Evolutionary conservation across 1,284 basidiomycete species (phyloP).

Genomic region (Tilletia walkeri): DNA sequence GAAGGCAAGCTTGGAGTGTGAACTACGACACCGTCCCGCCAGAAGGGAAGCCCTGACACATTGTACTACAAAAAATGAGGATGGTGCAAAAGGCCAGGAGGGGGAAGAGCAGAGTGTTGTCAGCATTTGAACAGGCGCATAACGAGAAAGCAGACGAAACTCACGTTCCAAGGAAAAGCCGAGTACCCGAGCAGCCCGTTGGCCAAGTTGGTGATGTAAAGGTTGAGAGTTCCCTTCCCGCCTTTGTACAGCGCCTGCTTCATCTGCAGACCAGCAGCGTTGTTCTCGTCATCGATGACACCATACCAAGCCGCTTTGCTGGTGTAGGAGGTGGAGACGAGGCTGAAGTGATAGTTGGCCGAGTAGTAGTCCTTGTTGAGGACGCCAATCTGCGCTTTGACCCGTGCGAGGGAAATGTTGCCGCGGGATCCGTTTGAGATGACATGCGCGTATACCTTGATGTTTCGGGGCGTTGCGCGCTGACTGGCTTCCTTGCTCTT

Average conservation of each 20-base stretch:
- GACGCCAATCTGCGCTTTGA: slow-evolving; percentile 58
- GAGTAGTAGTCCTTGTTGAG: slow-evolving; percentile 61
- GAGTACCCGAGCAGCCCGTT: slow-evolving; percentile 56
- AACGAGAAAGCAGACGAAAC: slow-evolving; percentile 39
- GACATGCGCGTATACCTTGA: slow-evolving; percentile 30
- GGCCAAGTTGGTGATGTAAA: slow-evolving; percentile 60
- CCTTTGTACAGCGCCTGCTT: slow-evolving; percentile 61
- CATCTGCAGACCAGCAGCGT: slow-evolving; percentile 60
- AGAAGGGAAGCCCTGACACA: too few species aligned
- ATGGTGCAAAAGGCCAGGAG: too few species aligned
- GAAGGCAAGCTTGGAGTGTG: slow-evolving; percentile 60
- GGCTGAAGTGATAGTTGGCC: slow-evolving; percentile 60
- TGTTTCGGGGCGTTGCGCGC: neutral
- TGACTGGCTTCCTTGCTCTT: neutral
- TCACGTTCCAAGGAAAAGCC: slow-evolving; percentile 58
- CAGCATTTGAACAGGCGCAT: slow-evolving; percentile 1
- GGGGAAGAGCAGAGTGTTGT: too few species aligned
- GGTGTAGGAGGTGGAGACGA: slow-evolving; percentile 60
- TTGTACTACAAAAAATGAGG: too few species aligned
- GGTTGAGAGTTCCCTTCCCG: slow-evolving; percentile 59
- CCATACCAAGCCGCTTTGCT: slow-evolving; percentile 62
- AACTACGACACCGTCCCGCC: slow-evolving; percentile 61
- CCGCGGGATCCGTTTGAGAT: slow-evolving; percentile 29
- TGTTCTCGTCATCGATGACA: slow-evolving; percentile 57
- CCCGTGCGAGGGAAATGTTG: slow-evolving; percentile 25